These are phyloP conservation scores for Penicilliopsis zonata DNA, from an alignment of 495 filamentous ascomycete genomes.

Conservation along the genomic window DNA sequence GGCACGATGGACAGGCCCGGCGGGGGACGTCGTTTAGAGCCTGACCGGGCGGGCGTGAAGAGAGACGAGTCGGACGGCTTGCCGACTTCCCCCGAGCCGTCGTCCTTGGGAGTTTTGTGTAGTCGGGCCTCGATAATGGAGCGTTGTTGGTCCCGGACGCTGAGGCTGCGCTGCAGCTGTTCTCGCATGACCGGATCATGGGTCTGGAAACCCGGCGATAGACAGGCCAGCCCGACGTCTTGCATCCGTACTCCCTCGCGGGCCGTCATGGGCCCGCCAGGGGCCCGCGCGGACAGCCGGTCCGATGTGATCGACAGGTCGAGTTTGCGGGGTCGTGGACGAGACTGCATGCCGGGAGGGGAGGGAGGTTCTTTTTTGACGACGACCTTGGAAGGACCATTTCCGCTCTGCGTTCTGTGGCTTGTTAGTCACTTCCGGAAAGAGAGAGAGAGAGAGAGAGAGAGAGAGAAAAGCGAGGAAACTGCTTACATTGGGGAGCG, in stretches of 20 bases:
- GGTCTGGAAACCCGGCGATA: constrained; percentile 91
- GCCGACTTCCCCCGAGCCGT: constrained; percentile 50
- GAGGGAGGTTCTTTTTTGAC: constrained; percentile 94
- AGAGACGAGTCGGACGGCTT: constrained; percentile 36
- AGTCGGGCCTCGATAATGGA: constrained; percentile 88
- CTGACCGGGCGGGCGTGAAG: constrained; percentile 52
- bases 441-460: no score
- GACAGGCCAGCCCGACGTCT: constrained; percentile 84
- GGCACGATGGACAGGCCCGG: constrained; percentile 92
- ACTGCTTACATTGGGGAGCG: constrained; percentile 42
- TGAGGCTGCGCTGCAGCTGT: constrained; percentile 86
- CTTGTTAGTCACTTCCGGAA: neutral
- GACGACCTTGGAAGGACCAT: constrained; percentile 60
- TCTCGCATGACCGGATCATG: constrained; percentile 95
- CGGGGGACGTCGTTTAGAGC: constrained; percentile 67
- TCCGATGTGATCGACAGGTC: constrained; percentile 68
- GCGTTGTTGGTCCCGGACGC: constrained; percentile 85
- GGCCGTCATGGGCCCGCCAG: constrained; percentile 68
- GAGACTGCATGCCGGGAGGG: constrained; percentile 59
- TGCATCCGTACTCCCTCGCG: constrained; percentile 75
- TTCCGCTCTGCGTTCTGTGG: constrained; percentile 28
- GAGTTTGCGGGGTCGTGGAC: constrained; percentile 79
- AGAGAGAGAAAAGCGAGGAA: neutral
- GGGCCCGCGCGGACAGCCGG: constrained; percentile 46
- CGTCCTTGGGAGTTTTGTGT: constrained; percentile 72